phyloP scores from a whole-genome alignment of 495 filamentous ascomycete species.

The Podospora pseudocomata region DNA sequence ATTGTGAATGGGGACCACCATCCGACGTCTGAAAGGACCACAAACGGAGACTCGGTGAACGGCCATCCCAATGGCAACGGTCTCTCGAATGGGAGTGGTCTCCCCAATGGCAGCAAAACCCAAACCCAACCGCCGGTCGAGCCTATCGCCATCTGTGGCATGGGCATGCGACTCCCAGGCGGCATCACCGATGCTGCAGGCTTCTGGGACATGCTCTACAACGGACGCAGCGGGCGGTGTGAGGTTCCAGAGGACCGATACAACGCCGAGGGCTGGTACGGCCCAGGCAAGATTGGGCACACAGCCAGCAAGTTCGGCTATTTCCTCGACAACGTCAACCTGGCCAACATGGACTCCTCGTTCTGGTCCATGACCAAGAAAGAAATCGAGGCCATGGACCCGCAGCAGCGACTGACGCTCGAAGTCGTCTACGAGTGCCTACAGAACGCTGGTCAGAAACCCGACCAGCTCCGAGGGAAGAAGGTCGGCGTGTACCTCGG shows the following conservation, averaged over 20 bases:
- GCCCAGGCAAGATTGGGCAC: not conserved
- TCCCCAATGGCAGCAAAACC: no score
- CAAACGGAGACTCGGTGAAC: no score
- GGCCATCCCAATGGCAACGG: no score
- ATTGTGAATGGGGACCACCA: no score
- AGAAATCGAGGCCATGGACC: not conserved
- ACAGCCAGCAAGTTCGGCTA: not conserved
- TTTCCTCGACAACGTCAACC: not conserved
- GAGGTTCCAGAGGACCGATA: not conserved
- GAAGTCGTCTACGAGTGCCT: constrained; percentile 7
- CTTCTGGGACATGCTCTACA: constrained; percentile 38
- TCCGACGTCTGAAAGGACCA: no score
- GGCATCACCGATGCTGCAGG: constrained; percentile 24
- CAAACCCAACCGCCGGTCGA: no score
- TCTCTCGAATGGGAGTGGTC: no score
- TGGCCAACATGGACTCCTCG: not conserved
- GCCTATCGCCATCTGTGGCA: constrained; percentile 34
- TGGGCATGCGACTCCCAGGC: constrained; percentile 37
- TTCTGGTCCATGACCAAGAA: not conserved
- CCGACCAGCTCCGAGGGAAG: not conserved
- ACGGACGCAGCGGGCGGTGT: constrained; percentile 18
- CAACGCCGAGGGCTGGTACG: not conserved
- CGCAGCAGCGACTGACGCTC: not conserved
- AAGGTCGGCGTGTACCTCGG: not conserved
- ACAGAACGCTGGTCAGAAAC: not conserved